Evolutionary conservation across 805 yeast genomes (phyloP), one percentile per base, ranked within the genome.

Genomic region (Metschnikowia baotianmanensis): DNA sequence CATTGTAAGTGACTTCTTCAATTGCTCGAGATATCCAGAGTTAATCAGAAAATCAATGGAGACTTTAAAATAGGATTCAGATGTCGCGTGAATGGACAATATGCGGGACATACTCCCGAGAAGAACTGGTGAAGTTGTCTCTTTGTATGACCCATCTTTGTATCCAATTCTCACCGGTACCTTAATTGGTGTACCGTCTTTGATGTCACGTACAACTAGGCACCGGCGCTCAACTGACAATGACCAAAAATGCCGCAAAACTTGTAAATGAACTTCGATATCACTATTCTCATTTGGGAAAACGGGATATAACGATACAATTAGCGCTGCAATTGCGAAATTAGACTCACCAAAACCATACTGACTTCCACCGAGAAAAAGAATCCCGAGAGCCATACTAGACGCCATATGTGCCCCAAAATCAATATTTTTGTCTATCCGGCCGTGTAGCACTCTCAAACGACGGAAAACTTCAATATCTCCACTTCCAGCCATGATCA

Each of bases 321-420:
- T 63, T 51, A 93, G 69, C 3, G 83, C 61, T 0, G 90, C 95
- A 39, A 82, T 66, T 2, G 87, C 78, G 53, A 83, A 67, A 40
- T 78, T 74, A 3, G 84, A 76, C 13, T 71, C 74, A 27, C 78
- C 72, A 43, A 93, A 76, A 0, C 95, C 89, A 59, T 80, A 88
- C 58, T 88, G 96, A 0, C 98, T 96, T 1, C 96, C 93, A 0
- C 96, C 96, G 26, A 93, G 60, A 56, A 91, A 90, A 39, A 91
- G 66, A 52, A 91, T 80, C 2, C 99, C 99, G 27, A 93, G 62
- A 0, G 95, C 86, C 69, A 86, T 75, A 52, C 86, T 87, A 1
- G 82, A 70, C 0, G 90, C 86, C 80, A 85, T 78, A 53, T 77
- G 86, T 44, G 80, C 77, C 0, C 96, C 93, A 58, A 77, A 88